Percentiles rank a stretch among this genome's conserved stretches.
phyloP scores from a whole-genome alignment of 306 rosid genomes.

The Myrica gale region DNA sequence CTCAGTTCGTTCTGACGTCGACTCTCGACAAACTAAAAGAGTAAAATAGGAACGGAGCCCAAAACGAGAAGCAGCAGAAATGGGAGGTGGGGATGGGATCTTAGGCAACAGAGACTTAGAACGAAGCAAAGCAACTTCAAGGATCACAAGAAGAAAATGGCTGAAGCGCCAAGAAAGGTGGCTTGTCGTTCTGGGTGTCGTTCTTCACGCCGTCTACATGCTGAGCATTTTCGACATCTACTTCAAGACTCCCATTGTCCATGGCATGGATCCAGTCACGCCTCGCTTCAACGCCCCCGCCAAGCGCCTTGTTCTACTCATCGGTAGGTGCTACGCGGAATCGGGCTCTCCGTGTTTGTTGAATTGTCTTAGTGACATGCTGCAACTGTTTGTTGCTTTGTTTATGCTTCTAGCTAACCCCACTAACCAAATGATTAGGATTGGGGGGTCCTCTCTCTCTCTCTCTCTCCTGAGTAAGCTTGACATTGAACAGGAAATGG shows the following conservation, averaged over 20 bases:
- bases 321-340: constrained; percentile 41
- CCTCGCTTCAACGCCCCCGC: constrained; percentile 85
- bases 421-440: not conserved
- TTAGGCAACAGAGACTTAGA: constrained; percentile 37
- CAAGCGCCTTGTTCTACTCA: constrained; percentile 69
- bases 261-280: constrained; percentile 63
- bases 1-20: not conserved
- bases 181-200: constrained; percentile 70
- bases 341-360: constrained; percentile 37
- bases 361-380: constrained; percentile 12
- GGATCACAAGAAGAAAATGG: constrained; percentile 41
- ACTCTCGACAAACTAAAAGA: not conserved
- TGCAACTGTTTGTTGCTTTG: not conserved
- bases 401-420: not conserved
- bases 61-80: constrained; percentile 8
- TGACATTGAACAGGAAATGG: not conserved
- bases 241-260: constrained; percentile 83
- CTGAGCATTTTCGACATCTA: constrained; percentile 89
- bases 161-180: constrained; percentile 64
- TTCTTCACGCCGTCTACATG: constrained; percentile 85
- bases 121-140: constrained; percentile 19
- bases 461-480: no score
- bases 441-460: no score
- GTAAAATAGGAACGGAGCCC: not conserved
- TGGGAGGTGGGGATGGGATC: constrained; percentile 54